Percentiles rank a stretch among this genome's conserved stretches.
Conservation (phyloP, 169 alveolate species). For the Sarcocystis neurona region DNA sequence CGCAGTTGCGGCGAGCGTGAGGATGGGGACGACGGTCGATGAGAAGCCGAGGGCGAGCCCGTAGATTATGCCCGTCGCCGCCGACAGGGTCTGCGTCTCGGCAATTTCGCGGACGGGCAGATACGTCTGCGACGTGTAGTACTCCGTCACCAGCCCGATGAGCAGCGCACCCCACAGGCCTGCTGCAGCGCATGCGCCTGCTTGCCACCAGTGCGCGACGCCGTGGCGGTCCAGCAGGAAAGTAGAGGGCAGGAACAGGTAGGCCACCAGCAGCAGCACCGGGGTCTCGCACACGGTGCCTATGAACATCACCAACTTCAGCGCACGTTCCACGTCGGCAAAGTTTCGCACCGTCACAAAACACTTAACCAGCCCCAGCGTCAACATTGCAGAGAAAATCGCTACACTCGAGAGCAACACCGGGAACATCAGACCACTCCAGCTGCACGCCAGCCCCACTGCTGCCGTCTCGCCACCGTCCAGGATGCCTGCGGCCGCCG, state of each 20-base stretch:
- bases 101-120: slow-evolving; percentile 87
- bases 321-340: slow-evolving; percentile 75
- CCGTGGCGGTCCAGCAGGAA: slow-evolving; percentile 66
- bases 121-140: slow-evolving; percentile 85
- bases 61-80: slow-evolving; percentile 85
- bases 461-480: no score
- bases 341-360: slow-evolving; percentile 71
- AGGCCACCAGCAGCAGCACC: slow-evolving; percentile 70
- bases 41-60: slow-evolving; percentile 89
- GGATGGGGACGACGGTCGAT: slow-evolving; percentile 84
- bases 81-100: slow-evolving; percentile 80
- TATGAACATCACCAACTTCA: slow-evolving; percentile 83
- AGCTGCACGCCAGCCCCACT: neutral
- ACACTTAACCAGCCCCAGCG: slow-evolving; percentile 76
- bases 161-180: slow-evolving; percentile 86
- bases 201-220: slow-evolving; percentile 74
- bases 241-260: slow-evolving; percentile 68
- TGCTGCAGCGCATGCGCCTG: slow-evolving; percentile 72
- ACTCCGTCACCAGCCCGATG: slow-evolving; percentile 84
- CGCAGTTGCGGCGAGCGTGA: slow-evolving; percentile 79
- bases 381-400: slow-evolving; percentile 78
- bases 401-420: slow-evolving; percentile 80
- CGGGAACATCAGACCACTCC: slow-evolving; percentile 70
- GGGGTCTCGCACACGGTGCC: slow-evolving; percentile 86
- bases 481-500: slow-evolving; percentile 84